Conservation (phyloP, 2,329 filamentous ascomycete species). For the Graphium sp. region DNA sequence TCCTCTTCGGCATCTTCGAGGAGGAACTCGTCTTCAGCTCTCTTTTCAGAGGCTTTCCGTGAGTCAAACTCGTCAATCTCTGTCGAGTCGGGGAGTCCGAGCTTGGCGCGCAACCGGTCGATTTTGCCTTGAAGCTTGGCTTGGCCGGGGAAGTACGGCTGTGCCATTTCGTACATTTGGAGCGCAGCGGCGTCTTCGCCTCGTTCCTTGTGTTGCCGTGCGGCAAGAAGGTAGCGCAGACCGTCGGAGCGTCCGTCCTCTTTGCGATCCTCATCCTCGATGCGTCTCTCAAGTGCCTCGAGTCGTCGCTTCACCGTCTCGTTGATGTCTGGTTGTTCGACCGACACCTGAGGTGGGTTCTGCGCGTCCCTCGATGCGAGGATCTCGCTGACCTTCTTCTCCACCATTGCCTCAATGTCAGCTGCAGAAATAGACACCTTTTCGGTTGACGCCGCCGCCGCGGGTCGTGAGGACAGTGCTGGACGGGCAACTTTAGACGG, state of each 20-base stretch:
- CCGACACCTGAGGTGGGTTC: conserved; percentile 17
- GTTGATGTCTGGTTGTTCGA: conserved; percentile 35
- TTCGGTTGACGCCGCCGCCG: conserved; percentile 8
- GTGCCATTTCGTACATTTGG: conserved; percentile 70
- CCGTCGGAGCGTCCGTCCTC: conserved; percentile 70
- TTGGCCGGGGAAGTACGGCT: conserved; percentile 76
- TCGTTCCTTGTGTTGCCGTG: conserved; percentile 72
- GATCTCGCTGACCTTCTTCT: conserved; percentile 81
- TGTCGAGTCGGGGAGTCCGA: conserved; percentile 15
- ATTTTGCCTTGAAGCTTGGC: conserved; percentile 60
- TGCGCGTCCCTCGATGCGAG: conserved; percentile 56
- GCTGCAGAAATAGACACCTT: conserved; percentile 42
- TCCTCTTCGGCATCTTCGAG: conserved; percentile 23
- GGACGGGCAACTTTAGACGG: conserved; percentile 9
- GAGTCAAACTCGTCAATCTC: too few relatives aligned
- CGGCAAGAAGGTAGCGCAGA: conserved; percentile 73
- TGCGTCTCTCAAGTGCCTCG: conserved; percentile 71
- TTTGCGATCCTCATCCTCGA: conserved; percentile 42
- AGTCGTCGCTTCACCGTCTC: conserved; percentile 68
- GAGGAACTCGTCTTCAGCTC: conserved; percentile 16
- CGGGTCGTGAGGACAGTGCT: conserved; percentile 22
- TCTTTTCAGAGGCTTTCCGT: too few relatives aligned
- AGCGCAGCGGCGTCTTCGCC: conserved; percentile 67
- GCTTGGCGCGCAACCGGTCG: conserved; percentile 36
- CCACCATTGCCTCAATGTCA: conserved; percentile 79